These are phyloP conservation scores for Cryoendolithus antarcticus DNA, from an alignment of 2,329 filamentous ascomycete genomes.

Conservation along the genomic window DNA sequence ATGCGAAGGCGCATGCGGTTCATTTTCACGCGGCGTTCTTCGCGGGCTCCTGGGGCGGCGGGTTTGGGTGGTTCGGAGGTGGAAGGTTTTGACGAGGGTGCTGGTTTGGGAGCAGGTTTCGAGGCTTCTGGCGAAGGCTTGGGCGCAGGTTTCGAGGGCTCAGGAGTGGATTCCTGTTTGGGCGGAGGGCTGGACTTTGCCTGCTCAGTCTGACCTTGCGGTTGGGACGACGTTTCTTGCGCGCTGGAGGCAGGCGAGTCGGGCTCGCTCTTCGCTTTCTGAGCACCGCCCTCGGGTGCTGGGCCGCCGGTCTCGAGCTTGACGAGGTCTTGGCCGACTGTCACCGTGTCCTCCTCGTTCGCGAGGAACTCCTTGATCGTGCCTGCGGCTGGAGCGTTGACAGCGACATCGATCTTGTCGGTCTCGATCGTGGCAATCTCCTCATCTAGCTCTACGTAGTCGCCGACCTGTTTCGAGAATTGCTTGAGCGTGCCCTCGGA, in stretches of 20 bases:
- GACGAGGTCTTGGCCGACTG: slow-evolving; percentile 81
- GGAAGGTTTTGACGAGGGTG: slow-evolving; percentile 26
- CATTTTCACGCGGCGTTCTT: slow-evolving; percentile 96
- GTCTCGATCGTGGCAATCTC: slow-evolving; percentile 98
- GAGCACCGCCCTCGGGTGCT: slow-evolving; percentile 38
- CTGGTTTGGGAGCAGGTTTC: slow-evolving; percentile 19
- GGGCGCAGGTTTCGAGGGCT: slow-evolving; percentile 33
- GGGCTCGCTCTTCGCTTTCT: slow-evolving; percentile 40
- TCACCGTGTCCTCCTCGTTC: slow-evolving; percentile 89
- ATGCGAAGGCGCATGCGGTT: slow-evolving; percentile 98
- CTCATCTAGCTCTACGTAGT: slow-evolving; percentile 89
- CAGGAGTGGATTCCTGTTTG: slow-evolving; percentile 27
- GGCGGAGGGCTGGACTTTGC: slow-evolving; percentile 23
- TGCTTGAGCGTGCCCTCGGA: slow-evolving; percentile 95
- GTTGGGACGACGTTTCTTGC: slow-evolving; percentile 44
- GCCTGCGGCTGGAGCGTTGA: slow-evolving; percentile 85
- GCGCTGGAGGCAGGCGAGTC: slow-evolving; percentile 48
- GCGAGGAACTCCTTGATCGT: slow-evolving; percentile 85
- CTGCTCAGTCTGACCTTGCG: slow-evolving; percentile 37
- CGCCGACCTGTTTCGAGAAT: slow-evolving; percentile 84
- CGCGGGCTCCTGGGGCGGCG: slow-evolving; percentile 52
- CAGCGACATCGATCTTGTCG: slow-evolving; percentile 97
- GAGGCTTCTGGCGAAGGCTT: slow-evolving; percentile 24
- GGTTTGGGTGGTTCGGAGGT: slow-evolving; percentile 29
- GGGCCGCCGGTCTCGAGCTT: slow-evolving; percentile 69